phyloP scores from a whole-genome alignment of 176 grass and related monocot genomes.

The Carex scoparia region DNA sequence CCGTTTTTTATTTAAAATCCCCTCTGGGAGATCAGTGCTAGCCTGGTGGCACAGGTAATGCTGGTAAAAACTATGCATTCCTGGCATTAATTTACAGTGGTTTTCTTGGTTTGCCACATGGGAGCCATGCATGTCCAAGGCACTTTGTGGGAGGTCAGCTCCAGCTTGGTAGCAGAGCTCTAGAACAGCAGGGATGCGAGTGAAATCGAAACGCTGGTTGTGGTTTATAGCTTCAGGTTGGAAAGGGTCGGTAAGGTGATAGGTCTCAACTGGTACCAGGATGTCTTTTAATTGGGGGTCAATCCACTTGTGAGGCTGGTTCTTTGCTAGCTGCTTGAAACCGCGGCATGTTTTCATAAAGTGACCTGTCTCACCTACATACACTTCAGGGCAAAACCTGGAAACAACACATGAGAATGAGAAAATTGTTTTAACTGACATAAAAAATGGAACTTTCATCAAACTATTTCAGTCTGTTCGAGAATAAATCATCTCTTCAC shows the following conservation, averaged over 20 bases:
- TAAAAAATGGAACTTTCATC: no score
- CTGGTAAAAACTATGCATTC: not conserved
- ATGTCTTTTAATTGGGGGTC: constrained; percentile 53
- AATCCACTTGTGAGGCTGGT: constrained; percentile 49
- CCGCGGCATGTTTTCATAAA: constrained; percentile 61
- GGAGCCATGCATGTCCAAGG: not conserved
- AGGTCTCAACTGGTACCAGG: constrained; percentile 57
- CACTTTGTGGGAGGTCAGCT: constrained; percentile 40
- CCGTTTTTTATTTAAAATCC: not conserved
- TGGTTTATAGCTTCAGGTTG: no score
- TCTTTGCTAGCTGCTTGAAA: constrained; percentile 58
- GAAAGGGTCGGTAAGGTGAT: constrained; percentile 39
- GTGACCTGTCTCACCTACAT: constrained; percentile 51
- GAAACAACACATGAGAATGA: no score
- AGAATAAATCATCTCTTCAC: not conserved
- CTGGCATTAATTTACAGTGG: not conserved
- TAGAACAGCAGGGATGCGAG: constrained; percentile 54
- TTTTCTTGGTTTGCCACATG: no score
- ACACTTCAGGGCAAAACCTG: constrained; percentile 63
- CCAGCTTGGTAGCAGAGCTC: constrained; percentile 90
- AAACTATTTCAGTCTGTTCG: no score
- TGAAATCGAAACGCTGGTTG: constrained; percentile 58
- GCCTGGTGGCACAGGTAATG: no score
- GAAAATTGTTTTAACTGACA: no score
- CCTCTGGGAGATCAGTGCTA: not conserved